These are phyloP conservation scores for Huiozyma sinensis DNA, from an alignment of 805 yeast species.

Conservation along the genomic window DNA sequence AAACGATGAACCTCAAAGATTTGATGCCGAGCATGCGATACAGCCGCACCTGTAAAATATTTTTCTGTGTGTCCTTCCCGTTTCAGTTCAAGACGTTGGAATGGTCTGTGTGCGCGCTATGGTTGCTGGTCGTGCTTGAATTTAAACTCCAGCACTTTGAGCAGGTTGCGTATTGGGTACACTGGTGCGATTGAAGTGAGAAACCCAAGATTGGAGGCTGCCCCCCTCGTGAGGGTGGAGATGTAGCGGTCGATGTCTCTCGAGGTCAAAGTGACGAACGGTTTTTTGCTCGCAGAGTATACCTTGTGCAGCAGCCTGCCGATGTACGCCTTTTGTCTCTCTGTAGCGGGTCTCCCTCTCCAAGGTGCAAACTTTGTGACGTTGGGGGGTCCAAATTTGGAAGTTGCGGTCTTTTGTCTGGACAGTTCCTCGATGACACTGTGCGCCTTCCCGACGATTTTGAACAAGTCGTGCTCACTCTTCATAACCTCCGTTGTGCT, in stretches of 20 bases:
- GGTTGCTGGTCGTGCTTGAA: no score
- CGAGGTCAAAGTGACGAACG: not conserved
- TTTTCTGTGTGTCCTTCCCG: no score
- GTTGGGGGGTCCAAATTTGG: not conserved
- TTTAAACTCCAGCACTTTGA: conserved; percentile 11
- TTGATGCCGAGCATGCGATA: no score
- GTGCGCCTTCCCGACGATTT: conserved; percentile 16
- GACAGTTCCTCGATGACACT: conserved; percentile 12
- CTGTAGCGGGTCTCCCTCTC: conserved; percentile 24
- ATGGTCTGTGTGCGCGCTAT: no score
- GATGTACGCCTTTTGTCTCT: conserved; percentile 17
- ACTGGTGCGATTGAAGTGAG: conserved; percentile 22
- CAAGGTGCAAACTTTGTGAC: conserved; percentile 19
- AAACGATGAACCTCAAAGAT: no score
- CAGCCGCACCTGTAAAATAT: no score
- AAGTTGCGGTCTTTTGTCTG: not conserved
- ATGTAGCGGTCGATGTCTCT: conserved; percentile 4
- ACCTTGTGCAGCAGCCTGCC: conserved; percentile 4
- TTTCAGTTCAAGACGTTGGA: no score
- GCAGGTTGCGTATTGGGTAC: conserved; percentile 16
- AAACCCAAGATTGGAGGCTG: conserved; percentile 21
- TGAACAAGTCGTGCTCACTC: conserved; percentile 5
- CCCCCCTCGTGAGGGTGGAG: conserved; percentile 17
- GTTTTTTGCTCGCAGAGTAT: not conserved
- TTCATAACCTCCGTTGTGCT: conserved; percentile 8